Evolutionary conservation across 495 filamentous ascomycete genomes (phyloP), one percentile per base, ranked within the genome.

Genomic region (Choiromyces venosus): DNA sequence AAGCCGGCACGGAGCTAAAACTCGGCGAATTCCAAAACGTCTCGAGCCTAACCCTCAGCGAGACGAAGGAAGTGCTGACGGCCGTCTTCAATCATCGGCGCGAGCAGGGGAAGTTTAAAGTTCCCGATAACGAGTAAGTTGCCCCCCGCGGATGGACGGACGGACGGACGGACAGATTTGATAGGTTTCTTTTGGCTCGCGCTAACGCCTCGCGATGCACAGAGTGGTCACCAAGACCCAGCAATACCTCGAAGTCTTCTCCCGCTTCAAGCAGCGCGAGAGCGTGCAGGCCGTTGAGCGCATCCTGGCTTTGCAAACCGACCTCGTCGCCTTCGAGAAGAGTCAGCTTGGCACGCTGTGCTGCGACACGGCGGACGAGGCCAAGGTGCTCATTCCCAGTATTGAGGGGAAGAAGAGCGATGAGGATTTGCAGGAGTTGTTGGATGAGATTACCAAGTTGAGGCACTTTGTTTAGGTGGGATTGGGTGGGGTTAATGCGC

Each of bases 301-400:
- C 10, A 83, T 97, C 70, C 84, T 97, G 72, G 89, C 90, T 71
- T 86, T 88, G 46, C 89, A 91, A 77, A 89, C 89, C 71, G 89
- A 94, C 81, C 83, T 99, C 77, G 91, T 91, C 80, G 90, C 92
- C 81, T 97, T 97, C 80, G 95, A 99, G 87, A 87, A 91, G 77
- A 92, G 92, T 64, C 93, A 97, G 85, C 71, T 76, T 96, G 94
- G 92, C 8, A 93, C 92, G 71, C 86, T 99, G 35, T 96, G 93
- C 83, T 97, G 93, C 80, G 93, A 97, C 77, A 90, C 87, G 35
- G 90, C 91, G 61, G 96, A 99, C 77, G 95, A 99, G 85, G 96
- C 95, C 76, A 97, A 97, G 85, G 96, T 92, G 12, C 86, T 99
- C 65, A 96, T 99, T 71, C 95, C 95, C 0, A 96, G 92, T 76